Conservation (phyloP, 2,329 filamentous ascomycete species). For the Epichloe brachyelytri region DNA sequence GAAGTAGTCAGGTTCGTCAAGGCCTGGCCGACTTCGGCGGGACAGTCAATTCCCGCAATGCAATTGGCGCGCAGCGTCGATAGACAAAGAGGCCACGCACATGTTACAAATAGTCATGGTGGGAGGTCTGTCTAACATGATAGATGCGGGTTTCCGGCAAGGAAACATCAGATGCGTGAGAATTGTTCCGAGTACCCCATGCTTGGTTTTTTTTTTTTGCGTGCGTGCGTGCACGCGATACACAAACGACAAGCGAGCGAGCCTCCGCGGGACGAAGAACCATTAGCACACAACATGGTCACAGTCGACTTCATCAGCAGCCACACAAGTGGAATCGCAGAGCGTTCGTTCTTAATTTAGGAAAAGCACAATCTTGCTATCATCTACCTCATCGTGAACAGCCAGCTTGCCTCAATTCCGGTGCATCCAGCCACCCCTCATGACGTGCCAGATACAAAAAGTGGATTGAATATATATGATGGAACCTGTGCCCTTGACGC, state of each 20-base stretch:
- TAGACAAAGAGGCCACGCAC: neutral
- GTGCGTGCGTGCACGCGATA: too few relatives aligned
- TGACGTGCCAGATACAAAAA: neutral
- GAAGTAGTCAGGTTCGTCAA: neutral
- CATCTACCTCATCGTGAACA: neutral
- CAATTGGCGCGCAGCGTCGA: conserved; percentile 7
- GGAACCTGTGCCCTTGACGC: conserved; percentile 3
- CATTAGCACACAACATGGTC: neutral
- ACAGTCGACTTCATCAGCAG: neutral
- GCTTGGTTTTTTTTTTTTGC: too few relatives aligned
- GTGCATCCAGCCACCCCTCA: neutral
- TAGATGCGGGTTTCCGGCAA: neutral
- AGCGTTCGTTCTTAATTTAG: too few relatives aligned
- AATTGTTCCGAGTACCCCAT: neutral
- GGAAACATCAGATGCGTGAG: neutral
- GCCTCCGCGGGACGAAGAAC: too few relatives aligned
- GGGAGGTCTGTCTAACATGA: too few relatives aligned
- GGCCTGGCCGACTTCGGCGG: conserved; percentile 11
- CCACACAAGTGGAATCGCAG: neutral
- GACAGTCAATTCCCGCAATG: conserved; percentile 1
- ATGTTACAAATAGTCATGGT: too few relatives aligned
- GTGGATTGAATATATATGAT: neutral
- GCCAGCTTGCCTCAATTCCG: neutral
- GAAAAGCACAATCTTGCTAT: neutral
- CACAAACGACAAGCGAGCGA: too few relatives aligned